These are phyloP conservation scores for Talaromyces borbonicus DNA, from an alignment of 495 filamentous ascomycete genomes.

Conservation along the genomic window DNA sequence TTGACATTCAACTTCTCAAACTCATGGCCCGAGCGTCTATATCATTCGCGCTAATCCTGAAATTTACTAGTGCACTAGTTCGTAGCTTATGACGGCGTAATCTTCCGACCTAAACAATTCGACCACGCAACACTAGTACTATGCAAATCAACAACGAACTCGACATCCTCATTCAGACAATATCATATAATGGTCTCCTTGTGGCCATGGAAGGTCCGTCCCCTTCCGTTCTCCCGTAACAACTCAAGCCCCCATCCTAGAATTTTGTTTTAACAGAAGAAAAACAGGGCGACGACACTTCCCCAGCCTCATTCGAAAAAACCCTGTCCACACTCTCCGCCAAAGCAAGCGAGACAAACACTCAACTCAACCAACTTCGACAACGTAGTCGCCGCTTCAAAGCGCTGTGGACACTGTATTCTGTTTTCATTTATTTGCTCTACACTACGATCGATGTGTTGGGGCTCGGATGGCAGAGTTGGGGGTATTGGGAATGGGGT, in stretches of 20 bases:
- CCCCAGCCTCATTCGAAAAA: constrained; percentile 88
- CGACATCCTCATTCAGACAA: background rate
- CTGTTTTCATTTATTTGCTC: constrained; percentile 79
- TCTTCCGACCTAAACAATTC: too few relatives aligned
- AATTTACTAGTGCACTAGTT: too few relatives aligned
- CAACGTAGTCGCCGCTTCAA: constrained; percentile 67
- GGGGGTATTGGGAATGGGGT: constrained; percentile 63
- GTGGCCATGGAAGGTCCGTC: constrained; percentile 67
- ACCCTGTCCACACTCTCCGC: constrained; percentile 66
- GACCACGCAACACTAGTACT: too few relatives aligned
- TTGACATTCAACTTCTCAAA: too few relatives aligned
- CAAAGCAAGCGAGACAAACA: constrained; percentile 65
- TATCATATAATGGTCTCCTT: constrained; percentile 59
- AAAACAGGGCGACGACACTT: constrained; percentile 64
- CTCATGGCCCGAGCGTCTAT: too few relatives aligned
- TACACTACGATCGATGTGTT: constrained; percentile 69
- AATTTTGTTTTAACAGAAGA: too few relatives aligned
- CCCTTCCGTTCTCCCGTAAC: background rate
- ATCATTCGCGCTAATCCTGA: too few relatives aligned
- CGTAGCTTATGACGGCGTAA: too few relatives aligned
- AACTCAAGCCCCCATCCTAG: too few relatives aligned
- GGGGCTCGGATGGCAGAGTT: constrained; percentile 76
- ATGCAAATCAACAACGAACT: too few relatives aligned
- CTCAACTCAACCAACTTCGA: constrained; percentile 61
- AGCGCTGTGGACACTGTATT: constrained; percentile 81